Evolutionary conservation across 1,284 basidiomycete genomes (phyloP).

Genomic region (Ceratobasidium theobromae): DNA sequence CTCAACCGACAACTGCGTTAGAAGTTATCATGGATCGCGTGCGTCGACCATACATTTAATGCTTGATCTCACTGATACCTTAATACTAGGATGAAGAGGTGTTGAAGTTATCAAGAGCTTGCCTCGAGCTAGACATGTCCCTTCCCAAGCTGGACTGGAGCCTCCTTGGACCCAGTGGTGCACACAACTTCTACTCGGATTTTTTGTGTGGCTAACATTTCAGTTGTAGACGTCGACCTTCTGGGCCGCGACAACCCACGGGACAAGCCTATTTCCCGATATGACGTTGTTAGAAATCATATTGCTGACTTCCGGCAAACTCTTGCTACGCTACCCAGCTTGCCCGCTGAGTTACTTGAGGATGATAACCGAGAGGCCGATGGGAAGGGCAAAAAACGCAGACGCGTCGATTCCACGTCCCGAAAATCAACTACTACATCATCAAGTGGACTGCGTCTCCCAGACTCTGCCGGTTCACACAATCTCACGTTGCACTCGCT

Average conservation of each 20-base stretch:
- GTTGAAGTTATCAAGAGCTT: constrained; percentile 5
- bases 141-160: constrained; percentile 18
- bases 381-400: constrained; percentile 11
- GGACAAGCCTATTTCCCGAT: neutral
- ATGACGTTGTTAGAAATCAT: neutral
- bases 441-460: constrained; percentile 11
- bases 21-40: neutral
- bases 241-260: neutral
- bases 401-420: neutral
- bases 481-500: too few species aligned
- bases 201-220: neutral
- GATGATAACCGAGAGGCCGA: neutral
- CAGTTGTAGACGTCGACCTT: neutral
- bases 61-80: neutral
- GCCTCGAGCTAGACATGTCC: neutral
- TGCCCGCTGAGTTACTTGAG: neutral
- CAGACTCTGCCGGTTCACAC: neutral
- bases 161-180: neutral
- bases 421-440: neutral
- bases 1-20: neutral
- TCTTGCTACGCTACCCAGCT: neutral
- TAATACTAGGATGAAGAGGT: neutral
- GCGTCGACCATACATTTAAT: neutral
- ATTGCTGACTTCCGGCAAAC: neutral
- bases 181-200: neutral